Evolutionary conservation across 225 moss, liverwort and hornwort species (phyloP).

Genomic region (Physcomitrium patens): DNA sequence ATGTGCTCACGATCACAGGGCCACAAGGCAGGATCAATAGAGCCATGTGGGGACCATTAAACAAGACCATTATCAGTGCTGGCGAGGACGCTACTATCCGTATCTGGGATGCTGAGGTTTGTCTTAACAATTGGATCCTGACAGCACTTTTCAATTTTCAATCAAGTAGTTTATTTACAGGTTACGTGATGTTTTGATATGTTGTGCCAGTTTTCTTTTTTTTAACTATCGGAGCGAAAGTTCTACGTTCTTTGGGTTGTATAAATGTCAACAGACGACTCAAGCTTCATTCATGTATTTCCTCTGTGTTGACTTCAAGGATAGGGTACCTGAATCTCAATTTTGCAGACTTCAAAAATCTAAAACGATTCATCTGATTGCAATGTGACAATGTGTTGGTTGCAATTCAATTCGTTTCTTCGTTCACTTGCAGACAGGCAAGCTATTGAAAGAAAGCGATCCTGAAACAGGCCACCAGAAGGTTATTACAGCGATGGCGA

Average conservation of each 20-base stretch:
- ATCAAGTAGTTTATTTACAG: not conserved
- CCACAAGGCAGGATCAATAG: conserved; percentile 93
- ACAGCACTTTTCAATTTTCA: not conserved
- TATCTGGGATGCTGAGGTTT: conserved; percentile 94
- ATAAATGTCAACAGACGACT: no score
- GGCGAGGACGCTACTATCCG: conserved; percentile 84
- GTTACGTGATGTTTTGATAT: not conserved
- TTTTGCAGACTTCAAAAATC: no score
- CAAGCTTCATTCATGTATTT: not conserved
- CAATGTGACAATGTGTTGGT: not conserved
- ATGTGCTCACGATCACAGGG: conserved; percentile 78
- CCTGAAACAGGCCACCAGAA: conserved; percentile 84
- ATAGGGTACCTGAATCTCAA: no score
- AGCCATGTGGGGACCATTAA: conserved; percentile 88
- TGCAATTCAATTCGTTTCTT: not conserved
- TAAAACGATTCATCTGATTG: no score
- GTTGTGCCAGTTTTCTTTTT: not conserved
- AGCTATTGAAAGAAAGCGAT: conserved; percentile 85
- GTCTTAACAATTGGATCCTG: conserved; percentile 22
- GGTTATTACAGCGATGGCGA: conserved; percentile 70
- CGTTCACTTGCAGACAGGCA: conserved; percentile 60
- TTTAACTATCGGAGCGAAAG: not conserved
- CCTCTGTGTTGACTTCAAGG: not conserved
- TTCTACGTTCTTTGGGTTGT: no score
- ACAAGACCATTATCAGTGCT: conserved; percentile 93